phyloP scores from a whole-genome alignment of 306 rosid species.

The Fragaria vesca region DNA sequence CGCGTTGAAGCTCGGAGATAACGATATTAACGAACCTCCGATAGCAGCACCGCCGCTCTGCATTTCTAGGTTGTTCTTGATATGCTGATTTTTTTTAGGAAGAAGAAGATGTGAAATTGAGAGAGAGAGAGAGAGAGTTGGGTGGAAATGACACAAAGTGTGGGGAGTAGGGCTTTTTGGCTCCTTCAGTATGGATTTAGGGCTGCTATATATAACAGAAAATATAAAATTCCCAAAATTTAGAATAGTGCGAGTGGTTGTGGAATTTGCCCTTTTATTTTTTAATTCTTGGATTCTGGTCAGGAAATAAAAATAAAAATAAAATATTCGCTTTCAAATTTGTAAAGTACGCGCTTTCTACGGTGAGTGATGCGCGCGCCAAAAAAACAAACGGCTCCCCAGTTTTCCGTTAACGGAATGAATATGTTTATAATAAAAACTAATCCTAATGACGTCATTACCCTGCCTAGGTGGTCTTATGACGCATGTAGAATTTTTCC shows the following conservation, averaged over 20 bases:
- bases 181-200: neutral
- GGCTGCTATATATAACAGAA: neutral
- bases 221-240: neutral
- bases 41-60: constrained; percentile 21
- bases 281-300: neutral
- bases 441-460: neutral
- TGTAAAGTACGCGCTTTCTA: neutral
- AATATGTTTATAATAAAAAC: neutral
- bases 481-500: neutral
- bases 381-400: neutral
- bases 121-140: neutral
- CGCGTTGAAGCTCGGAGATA: constrained; percentile 71
- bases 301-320: neutral
- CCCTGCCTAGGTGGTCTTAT: neutral
- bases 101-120: neutral
- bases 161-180: neutral
- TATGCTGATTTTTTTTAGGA: neutral
- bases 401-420: neutral
- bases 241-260: neutral
- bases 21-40: constrained; percentile 30
- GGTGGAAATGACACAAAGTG: neutral
- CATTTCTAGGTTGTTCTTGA: constrained; percentile 19
- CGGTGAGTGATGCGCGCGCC: neutral
- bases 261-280: neutral
- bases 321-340: neutral